Evolutionary conservation across 225 moss, liverwort and hornwort genomes (phyloP), one percentile per base, ranked within the genome.

Genomic region (Takakia lepidozioides): DNA sequence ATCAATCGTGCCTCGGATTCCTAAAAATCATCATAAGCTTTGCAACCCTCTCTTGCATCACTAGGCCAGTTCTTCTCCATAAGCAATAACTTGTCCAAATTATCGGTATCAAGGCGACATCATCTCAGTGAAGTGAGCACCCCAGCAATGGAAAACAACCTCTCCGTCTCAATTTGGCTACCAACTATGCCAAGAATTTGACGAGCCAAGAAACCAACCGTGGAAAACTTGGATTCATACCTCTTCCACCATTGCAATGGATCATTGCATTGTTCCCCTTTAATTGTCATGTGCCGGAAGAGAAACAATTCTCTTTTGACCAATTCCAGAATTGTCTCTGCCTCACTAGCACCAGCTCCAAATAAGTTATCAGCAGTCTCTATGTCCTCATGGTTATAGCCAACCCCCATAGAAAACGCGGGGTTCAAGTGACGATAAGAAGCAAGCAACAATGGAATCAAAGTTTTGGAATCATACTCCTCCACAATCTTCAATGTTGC

Each of bases 211-310:
- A 48, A 27, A 1, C 48, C 28, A 15, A 48, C 19, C 7, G 27
- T 29, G 48, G 48, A 27, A 27, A 48, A 28, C 48, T 22, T 48
- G 11, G 26, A 5, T 10, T 47, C 47, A 27, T 47, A 10, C 18
- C 8, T n/a, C 25, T 27, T 26, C 48, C 48, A 48, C n/a, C 48
- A 27, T 3, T 14, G 15, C n/a, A n/a, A n/a, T n/a, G n/a, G n/a
- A n/a, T n/a, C n/a, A n/a, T n/a, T n/a, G n/a, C n/a, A n/a, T n/a
- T n/a, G n/a, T n/a, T n/a, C n/a, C n/a, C n/a, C n/a, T n/a, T n/a
- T n/a, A n/a, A n/a, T n/a, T n/a, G n/a, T n/a, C n/a, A n/a, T n/a
- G n/a, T n/a, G n/a, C n/a, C n/a, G n/a, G n/a, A n/a, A n/a, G n/a
- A n/a, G n/a, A n/a, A n/a, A n/a, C n/a, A n/a, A n/a, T n/a, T n/a